Evolutionary conservation across 495 filamentous ascomycete genomes (phyloP), one percentile per base, ranked within the genome.

Genomic region (Saxophila tyrrhenica): DNA sequence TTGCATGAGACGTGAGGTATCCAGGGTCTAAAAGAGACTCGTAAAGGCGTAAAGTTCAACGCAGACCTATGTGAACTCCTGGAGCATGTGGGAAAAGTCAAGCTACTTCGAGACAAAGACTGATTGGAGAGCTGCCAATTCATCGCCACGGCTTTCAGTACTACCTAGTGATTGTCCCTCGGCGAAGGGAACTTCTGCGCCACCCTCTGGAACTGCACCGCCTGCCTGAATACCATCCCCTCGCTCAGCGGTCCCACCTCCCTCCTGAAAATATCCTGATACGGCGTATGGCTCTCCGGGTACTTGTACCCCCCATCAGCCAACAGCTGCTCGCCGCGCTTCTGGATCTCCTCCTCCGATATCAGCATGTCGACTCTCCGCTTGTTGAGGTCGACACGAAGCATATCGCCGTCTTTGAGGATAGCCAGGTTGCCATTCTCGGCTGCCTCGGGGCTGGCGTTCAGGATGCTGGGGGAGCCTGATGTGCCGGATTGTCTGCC

Each of bases 371-470:
- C 72, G 0, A 82, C 72, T 2, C 66, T 70, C 15, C 73, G 71
- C 56, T 74, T 75, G 51, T 67, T 75, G 52, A 80, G 63, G 56
- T 82, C 79, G 44, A 82, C 76, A 7, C 76, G 69, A 17, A 82
- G 62, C 46, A 67, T 70, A 57, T 82, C 78, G 13, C 78, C 78
- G 52, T 80, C 72, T 19, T 64, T 65, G 20, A 80, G 56, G 25
- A 82, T 62, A 32, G 70, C 77, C 19, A 82, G 68, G 29, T 79
- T 79, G 10, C 78, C 78, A 8, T 78, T 78, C 13, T 76, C 75
- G n/a, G 78, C 76, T 41, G 78, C 78, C 55, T 82, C 78, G 10
- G 78, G 78, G 47, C 73, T 77, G 16, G 75, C 75, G 55, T 78
- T 78, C 20, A 78, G 60, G 48, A 79, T 79, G 20, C 73, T 77